A percentile compares a stretch with the other conserved stretches of the same genome.
Evolutionary conservation across 225 moss, liverwort and hornwort genomes (phyloP).

Genomic region (Polytrichum commune): DNA sequence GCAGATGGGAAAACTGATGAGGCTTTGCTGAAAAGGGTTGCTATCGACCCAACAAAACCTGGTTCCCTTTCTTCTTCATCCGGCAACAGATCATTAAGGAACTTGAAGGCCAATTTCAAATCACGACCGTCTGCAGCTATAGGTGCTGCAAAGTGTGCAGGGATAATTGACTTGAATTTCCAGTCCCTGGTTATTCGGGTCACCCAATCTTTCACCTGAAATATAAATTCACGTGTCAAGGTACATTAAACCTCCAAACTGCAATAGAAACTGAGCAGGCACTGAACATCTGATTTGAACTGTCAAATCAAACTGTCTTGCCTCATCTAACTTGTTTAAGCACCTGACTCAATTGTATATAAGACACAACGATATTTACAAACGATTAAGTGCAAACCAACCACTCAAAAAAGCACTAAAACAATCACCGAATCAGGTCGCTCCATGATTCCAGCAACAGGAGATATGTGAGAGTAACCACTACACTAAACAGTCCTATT

Average conservation of each 20-base stretch:
- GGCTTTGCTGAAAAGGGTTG: slow-evolving; percentile 63
- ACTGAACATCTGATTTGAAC: background rate
- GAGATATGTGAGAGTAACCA: no score
- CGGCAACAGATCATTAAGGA: slow-evolving; percentile 62
- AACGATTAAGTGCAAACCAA: no score
- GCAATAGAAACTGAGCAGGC: background rate
- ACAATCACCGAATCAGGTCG: no score
- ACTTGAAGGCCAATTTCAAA: slow-evolving; percentile 71
- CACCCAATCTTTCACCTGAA: slow-evolving; percentile 86
- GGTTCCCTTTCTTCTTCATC: slow-evolving; percentile 32
- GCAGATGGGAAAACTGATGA: slow-evolving; percentile 74
- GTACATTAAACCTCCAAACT: background rate
- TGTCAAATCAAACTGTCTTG: no score
- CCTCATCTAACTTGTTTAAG: no score
- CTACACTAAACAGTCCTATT: no score
- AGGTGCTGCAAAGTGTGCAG: slow-evolving; percentile 91
- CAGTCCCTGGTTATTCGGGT: slow-evolving; percentile 69
- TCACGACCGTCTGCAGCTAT: slow-evolving; percentile 66
- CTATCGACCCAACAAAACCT: slow-evolving; percentile 34
- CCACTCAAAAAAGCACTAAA: no score
- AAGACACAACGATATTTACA: no score
- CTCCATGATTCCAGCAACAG: no score
- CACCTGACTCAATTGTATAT: no score
- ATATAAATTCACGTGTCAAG: background rate
- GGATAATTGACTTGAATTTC: slow-evolving; percentile 91